Base-by-base conservation (phyloP, 176 grass and related monocot genomes). In the Oryza nivara region DNA sequence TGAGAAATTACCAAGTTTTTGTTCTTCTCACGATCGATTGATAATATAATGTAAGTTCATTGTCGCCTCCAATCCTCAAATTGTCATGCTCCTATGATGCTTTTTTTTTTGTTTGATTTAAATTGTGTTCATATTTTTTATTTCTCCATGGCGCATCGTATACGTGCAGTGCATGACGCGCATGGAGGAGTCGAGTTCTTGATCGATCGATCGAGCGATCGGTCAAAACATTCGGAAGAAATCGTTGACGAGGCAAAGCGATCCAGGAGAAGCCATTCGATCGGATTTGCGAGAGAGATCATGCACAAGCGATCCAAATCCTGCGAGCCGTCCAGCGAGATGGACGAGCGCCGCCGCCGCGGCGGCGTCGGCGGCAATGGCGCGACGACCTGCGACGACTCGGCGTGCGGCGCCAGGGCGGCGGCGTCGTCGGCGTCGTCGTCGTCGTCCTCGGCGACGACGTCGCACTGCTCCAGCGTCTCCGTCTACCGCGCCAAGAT, bases 401-500 rank as follows among this genome's bases (percentile, higher is more conserved):
- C 89, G 5, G 20, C 79, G 22, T 65, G 74, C 74, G 69, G 35
- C 69, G 30, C 30, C 30, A 90, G 85, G 66, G n/a, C 82, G 49
- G 52, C 86, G 6, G 0, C 73, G 9, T 35, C 67, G 10, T 48
- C 28, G 28, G 28, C 70, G 51, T 12, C 51, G 6, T 35, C 67
- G 7, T 48, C 71, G 17, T 13, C 52, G 3, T 49, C 47, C 6
- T 20, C 77, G 78, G 54, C 70, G 34, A 66, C 92, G 65, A 85
- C 30, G 30, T 32, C 90, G 9, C 96, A 98, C 66, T 92, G 86
- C 89, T 95, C 88, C 30, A 92, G 91, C 48, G 74, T 92, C 64
- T 87, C 91, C 56, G 61, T 88, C 32, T 98, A 86, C 80, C 88
- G 82, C 13, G 73, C 86, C 41, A 94, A 81, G 81, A 92, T 98